Evolutionary conservation across 2,329 filamentous ascomycete species (phyloP).

Genomic region (Xylaria sp.): DNA sequence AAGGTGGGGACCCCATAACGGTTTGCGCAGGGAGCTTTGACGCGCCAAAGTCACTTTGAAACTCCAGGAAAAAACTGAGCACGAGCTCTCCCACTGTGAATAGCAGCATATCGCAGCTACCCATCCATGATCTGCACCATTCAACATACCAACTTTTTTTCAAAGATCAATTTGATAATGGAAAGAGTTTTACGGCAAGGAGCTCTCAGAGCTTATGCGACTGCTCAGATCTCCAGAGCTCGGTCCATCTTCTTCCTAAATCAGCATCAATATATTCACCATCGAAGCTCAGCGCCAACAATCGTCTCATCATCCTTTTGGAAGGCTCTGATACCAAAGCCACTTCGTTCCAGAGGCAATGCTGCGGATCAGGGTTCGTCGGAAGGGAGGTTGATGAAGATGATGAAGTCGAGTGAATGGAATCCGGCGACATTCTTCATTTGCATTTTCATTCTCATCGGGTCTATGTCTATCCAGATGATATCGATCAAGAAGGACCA

Average conservation of each 20-base stretch:
- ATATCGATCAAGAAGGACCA: slow-evolving; percentile 74
- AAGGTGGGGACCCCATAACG: too few relatives aligned
- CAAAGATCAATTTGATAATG: slow-evolving; percentile 8
- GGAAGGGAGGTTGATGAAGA: slow-evolving; percentile 25
- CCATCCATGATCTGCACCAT: neutral
- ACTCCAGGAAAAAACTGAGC: too few relatives aligned
- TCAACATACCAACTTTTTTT: neutral
- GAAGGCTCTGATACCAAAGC: slow-evolving; percentile 64
- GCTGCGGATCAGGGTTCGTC: slow-evolving; percentile 26
- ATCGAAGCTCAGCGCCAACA: slow-evolving; percentile 41
- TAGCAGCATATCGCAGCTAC: neutral
- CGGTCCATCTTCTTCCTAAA: slow-evolving; percentile 4
- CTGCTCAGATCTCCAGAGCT: slow-evolving; percentile 2
- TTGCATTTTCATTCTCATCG: slow-evolving; percentile 77
- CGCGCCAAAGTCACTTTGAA: too few relatives aligned
- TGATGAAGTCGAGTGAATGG: slow-evolving; percentile 57
- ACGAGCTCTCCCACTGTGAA: neutral
- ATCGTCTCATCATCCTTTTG: slow-evolving; percentile 59
- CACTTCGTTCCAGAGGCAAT: slow-evolving; percentile 45
- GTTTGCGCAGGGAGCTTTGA: too few relatives aligned
- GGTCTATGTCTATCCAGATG: slow-evolving; percentile 93
- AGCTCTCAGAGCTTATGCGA: slow-evolving; percentile 16
- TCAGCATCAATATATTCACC: slow-evolving; percentile 19
- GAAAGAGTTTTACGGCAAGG: slow-evolving; percentile 16
- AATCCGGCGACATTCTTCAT: slow-evolving; percentile 82